These are phyloP conservation scores for Anthoceros angustus DNA, from an alignment of 225 moss, liverwort and hornwort genomes.

Conservation along the genomic window DNA sequence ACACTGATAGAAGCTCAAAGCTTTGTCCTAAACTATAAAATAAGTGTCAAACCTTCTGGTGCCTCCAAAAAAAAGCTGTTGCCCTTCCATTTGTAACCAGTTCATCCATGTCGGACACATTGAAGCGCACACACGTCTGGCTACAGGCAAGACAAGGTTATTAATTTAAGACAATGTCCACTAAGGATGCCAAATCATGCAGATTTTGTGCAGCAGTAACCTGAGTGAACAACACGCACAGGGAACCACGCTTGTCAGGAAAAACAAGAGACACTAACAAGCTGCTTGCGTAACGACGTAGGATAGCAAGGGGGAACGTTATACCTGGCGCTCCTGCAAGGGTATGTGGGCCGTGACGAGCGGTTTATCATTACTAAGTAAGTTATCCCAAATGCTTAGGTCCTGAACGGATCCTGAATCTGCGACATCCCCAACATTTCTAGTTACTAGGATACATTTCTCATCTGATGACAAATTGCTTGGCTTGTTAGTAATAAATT, in stretches of 20 bases:
- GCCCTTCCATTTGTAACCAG: constrained; percentile 32
- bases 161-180: background rate
- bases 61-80: constrained; percentile 32
- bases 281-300: background rate
- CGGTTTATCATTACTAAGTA: constrained; percentile 17
- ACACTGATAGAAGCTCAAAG: background rate
- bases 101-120: constrained; percentile 21
- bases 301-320: background rate
- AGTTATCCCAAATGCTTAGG: constrained; percentile 40
- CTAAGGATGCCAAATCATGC: no score
- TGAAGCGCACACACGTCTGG: constrained; percentile 35
- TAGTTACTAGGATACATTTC: background rate
- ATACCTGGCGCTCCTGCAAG: constrained; percentile 36
- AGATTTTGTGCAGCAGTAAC: no score
- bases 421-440: constrained; percentile 21
- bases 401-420: constrained; percentile 31
- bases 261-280: no score
- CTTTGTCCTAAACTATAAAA: no score
- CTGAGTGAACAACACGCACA: no score
- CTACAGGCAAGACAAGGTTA: background rate
- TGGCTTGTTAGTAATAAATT: background rate
- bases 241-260: background rate
- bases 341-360: constrained; percentile 18
- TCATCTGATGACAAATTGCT: background rate
- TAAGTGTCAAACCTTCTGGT: constrained; percentile 11